Evolutionary conservation across 2,329 filamentous ascomycete genomes (phyloP), one percentile per base, ranked within the genome.

Genomic region (Neurospora sp.): DNA sequence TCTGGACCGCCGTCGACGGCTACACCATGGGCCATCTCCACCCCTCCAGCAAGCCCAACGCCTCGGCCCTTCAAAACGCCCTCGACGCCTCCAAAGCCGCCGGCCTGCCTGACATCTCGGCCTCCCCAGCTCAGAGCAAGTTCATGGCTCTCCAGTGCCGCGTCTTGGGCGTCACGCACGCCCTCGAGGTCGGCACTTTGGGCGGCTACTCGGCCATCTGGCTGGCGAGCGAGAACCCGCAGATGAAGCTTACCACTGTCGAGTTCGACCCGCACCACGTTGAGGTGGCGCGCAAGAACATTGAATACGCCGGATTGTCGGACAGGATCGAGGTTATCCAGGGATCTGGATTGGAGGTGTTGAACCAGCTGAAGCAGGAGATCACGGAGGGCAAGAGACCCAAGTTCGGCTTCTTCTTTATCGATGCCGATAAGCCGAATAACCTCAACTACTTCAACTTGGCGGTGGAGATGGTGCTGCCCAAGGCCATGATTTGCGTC

Each of bases 161-260:
- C 33, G 33, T 68, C 28, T 8, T 66, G 8, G 41, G 66, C 62
- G 68, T 72, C 40, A 71, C 69, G 19, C 70, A 70, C 69, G 72
- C 71, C 17, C 72, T 73, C 43, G 72, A 73, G 66, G 66, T 73
- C 39, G 72, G 72, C 66, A 72, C 72, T 5, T 69, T 73, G 52
- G 72, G 72, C 52, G 72, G 71, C 33, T 71, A 71, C 70, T 70
- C 68, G 23, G 71, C 72, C 70, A 73, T 73, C 71, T 72, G 70
- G 69, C 70, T 73, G n/a, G 71, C 71, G 3, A 68, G 68, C 66
- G 71, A 71, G 68, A 73, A 73, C 70, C 70, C 72, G 6, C 62
- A 68, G n/a, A 70, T 73, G 33, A 66, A 67, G 15, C 37, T 73
- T 4, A 71, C 70, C 4, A 73, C 70, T 37, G 66, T 73, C 23